Percentiles rank a stretch among this genome's conserved stretches.
These are phyloP conservation scores for Onygenales sp. DNA, from an alignment of 2,329 filamentous ascomycete genomes.

Conservation along the genomic window DNA sequence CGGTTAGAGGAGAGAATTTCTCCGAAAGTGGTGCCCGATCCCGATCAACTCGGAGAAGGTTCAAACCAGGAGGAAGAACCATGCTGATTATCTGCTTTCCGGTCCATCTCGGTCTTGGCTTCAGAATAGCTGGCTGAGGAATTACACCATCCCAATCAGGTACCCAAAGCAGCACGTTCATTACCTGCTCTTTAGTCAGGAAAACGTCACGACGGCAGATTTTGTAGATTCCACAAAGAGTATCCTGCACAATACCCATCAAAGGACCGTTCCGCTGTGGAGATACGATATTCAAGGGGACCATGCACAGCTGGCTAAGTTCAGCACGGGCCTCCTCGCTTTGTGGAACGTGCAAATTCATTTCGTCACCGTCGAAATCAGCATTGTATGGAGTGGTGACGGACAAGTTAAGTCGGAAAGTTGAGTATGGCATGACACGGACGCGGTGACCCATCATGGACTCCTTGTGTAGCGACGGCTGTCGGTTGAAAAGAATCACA, in stretches of 20 bases:
- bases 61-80: slow-evolving; percentile 80
- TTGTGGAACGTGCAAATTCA: slow-evolving; percentile 99
- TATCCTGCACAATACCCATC: slow-evolving; percentile 99
- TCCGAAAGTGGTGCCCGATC: slow-evolving; percentile 47
- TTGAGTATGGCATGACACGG: slow-evolving; percentile 97
- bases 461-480: slow-evolving; percentile 97
- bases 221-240: slow-evolving; percentile 93
- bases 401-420: slow-evolving; percentile 92
- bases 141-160: slow-evolving; percentile 95
- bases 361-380: slow-evolving; percentile 99
- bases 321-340: slow-evolving; percentile 95
- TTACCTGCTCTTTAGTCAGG: slow-evolving; percentile 79
- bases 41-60: slow-evolving; percentile 57
- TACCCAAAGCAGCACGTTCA: slow-evolving; percentile 97
- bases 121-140: slow-evolving; percentile 85
- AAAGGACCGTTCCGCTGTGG: slow-evolving; percentile 92
- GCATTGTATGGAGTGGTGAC: slow-evolving; percentile 99
- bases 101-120: slow-evolving; percentile 88
- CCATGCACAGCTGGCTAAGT: slow-evolving; percentile 87
- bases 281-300: slow-evolving; percentile 97
- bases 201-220: slow-evolving; percentile 89
- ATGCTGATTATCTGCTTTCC: slow-evolving; percentile 96
- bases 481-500: slow-evolving; percentile 99
- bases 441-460: slow-evolving; percentile 99
- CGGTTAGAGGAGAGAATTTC: slow-evolving; percentile 54